Evolutionary conservation across 116 monocot species (phyloP), one percentile per base, ranked within the genome.

Genomic region (Dioscorea cayenensis): DNA sequence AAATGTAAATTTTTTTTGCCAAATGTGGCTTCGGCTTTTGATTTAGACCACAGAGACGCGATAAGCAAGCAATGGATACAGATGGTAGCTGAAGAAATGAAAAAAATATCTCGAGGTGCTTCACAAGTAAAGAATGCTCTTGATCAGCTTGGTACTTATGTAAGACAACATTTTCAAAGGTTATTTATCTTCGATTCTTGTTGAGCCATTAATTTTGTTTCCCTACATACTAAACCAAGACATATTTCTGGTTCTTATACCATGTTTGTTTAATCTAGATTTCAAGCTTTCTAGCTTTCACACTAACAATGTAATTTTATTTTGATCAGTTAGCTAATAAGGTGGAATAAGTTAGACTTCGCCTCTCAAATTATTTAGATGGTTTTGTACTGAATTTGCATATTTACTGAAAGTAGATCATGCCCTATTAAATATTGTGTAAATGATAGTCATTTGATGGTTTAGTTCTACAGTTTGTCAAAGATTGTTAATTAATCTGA

Each of bases 51-150:
- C 65, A 36, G 60, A 35, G 90, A 88, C 77, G 73, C 43, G 35
- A 36, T 32, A 14, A 73, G 66, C 16, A 72, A 72, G 38, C 81
- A 70, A 20, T 82, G 82, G 82, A 51, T 79, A 35, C 25, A 72
- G 5, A 81, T 69, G 77, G 72, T 97, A 70, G 62, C 78, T 67
- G 74, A 88, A 66, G 93, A 83, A 82, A 77, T 97, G 8, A 88
- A 84, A 66, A 83, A 86, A 78, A 79, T 93, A 77, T 82, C 88
- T 67, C 78, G 49, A 67, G 63, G 69, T 78, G 78, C 79, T 18
- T 74, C 82, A 59, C 68, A 38, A 70, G 69, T 93, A 68, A 97
- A 86, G 78, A 82, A 35, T n/a, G 66, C 70, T 55, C 67, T 90
- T 81, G 90, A 84, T 77, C 83, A 90, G 49, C 77, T 66, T 74